These are phyloP conservation scores for Globisporangium canariense DNA, from an alignment of 352 stramenopile species.

Conservation along the genomic window DNA sequence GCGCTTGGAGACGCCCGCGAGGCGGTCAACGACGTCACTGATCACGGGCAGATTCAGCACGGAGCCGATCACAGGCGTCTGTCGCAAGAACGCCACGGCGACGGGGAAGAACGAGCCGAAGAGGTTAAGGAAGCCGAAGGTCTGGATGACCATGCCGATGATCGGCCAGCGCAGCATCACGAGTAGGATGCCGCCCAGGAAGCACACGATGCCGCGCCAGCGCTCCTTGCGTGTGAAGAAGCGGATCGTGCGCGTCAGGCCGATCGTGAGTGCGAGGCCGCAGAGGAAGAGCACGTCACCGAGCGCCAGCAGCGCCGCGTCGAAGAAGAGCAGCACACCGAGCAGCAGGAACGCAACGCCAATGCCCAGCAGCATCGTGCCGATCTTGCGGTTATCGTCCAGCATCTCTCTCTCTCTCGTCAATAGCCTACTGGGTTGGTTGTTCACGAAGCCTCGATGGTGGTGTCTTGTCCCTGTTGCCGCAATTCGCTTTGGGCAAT, in stretches of 20 bases:
- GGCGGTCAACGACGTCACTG: constrained; percentile 73
- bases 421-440: neutral
- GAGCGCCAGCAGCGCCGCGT: constrained; percentile 91
- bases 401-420: constrained; percentile 42
- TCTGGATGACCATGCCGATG: constrained; percentile 92
- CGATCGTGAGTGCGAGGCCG: constrained; percentile 93
- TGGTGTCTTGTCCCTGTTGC: neutral
- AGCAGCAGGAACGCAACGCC: constrained; percentile 93
- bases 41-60: constrained; percentile 86
- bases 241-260: constrained; percentile 86
- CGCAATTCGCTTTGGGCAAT: neutral
- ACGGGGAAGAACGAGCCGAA: constrained; percentile 97
- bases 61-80: constrained; percentile 90
- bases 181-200: constrained; percentile 91
- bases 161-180: constrained; percentile 92
- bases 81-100: constrained; percentile 89
- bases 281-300: constrained; percentile 93
- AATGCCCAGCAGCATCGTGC: constrained; percentile 90
- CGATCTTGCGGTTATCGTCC: constrained; percentile 96
- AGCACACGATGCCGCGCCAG: constrained; percentile 92
- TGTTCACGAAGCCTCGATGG: neutral
- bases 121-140: constrained; percentile 94
- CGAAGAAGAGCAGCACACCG: constrained; percentile 93
- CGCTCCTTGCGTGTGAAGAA: constrained; percentile 95
- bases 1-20: constrained; percentile 80